Evolutionary conservation across 768 basidiomycete species (phyloP), one percentile per base, ranked within the genome.

Genomic region (Termitomyces sp.): DNA sequence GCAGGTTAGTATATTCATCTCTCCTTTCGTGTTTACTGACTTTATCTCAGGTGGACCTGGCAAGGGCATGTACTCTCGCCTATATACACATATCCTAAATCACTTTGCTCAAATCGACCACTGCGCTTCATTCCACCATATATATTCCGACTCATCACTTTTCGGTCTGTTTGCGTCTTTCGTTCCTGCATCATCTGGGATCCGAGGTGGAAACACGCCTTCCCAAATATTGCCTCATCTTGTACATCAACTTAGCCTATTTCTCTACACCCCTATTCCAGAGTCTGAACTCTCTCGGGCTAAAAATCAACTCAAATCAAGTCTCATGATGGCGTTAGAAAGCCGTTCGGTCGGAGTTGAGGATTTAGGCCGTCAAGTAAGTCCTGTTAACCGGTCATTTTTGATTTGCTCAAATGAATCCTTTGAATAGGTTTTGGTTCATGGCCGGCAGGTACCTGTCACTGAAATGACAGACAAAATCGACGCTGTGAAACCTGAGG

Each of bases 41-140:
- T 57, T 66, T 56, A 42, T 54, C 56, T 29, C 67, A 83, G 94
- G 96, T 65, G 96, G 96, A 4, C 96, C 96, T 2, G 96, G 96
- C 15, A 98, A 98, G 78, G 96, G 96, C 68, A 98, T 98, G 96
- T 98, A 97, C 81, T 94, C 95, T 38, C 89, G 96, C 31, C 77
- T 98, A 34, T 98, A 98, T 78, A 96, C 94, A 10, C 88, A 94
- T 71, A 94, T 98, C 68, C 86, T 98, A 60, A 98, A 98, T 73
- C 90, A 92, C 70, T 92, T 94, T 78, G 85, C 94, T 55, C 88
- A 92, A 69, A 84, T 98, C 68, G 96, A 98, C 73, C 93, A 95
- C 73, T 98, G 96, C 73, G 89, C 92, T 9, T 89, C 93, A 20
- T 98, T 97, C 88, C 95, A 98, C 72, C 96, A 98, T 75, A 95